These are phyloP conservation scores for Talaromyces albobiverticillius DNA, from an alignment of 2,329 filamentous ascomycete species.

Conservation along the genomic window DNA sequence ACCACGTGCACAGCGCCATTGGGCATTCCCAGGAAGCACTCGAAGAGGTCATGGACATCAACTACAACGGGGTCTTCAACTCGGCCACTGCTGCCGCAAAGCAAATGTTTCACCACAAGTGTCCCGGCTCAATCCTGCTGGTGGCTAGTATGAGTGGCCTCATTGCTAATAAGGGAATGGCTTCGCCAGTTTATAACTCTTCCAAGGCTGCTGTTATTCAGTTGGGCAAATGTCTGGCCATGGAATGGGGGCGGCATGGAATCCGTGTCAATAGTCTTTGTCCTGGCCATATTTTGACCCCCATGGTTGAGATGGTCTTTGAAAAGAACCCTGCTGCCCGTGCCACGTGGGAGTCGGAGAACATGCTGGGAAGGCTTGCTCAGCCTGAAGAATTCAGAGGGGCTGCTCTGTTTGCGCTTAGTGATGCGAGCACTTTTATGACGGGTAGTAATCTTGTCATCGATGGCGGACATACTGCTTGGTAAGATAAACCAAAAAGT, in stretches of 20 bases:
- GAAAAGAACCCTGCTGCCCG: conserved; percentile 65
- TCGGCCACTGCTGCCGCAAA: conserved; percentile 47
- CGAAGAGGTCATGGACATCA: conserved; percentile 46
- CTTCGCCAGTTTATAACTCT: conserved; percentile 48
- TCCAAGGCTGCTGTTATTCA: conserved; percentile 56
- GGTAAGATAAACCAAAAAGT: conserved; percentile 26
- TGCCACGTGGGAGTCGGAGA: conserved; percentile 44
- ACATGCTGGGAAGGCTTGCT: conserved; percentile 54
- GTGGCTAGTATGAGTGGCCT: conserved; percentile 52
- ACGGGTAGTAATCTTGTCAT: conserved; percentile 67
- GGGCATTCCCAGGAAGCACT: conserved; percentile 41
- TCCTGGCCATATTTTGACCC: conserved; percentile 56
- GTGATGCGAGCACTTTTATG: conserved; percentile 68
- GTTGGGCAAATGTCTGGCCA: conserved; percentile 49
- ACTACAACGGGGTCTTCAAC: conserved; percentile 51
- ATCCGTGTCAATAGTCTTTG: conserved; percentile 56
- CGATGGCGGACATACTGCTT: conserved; percentile 65
- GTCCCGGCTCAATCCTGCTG: conserved; percentile 47
- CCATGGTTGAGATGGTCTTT: conserved; percentile 81
- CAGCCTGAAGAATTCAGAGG: conserved; percentile 60
- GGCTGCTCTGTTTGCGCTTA: conserved; percentile 65
- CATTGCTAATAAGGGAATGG: conserved; percentile 49
- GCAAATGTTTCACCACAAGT: conserved; percentile 50
- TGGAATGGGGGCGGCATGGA: conserved; percentile 51
- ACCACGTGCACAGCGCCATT: conserved; percentile 40